Conservation (phyloP, 176 grass and related monocot genomes). For the Lolium rigidum region DNA sequence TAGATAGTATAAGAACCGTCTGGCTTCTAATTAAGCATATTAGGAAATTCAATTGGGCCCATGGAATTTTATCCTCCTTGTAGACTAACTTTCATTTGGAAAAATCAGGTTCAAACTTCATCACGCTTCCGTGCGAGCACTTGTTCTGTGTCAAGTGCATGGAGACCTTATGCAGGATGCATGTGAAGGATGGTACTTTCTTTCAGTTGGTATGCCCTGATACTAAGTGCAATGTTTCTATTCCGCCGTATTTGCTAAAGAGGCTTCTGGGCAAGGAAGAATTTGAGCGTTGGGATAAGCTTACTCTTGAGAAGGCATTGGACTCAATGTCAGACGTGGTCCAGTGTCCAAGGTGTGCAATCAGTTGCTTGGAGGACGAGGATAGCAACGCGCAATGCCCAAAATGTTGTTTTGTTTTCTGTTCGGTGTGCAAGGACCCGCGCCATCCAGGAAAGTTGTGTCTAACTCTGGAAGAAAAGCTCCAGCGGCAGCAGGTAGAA, state of each 20-base stretch:
- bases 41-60: neutral
- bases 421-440: conserved; percentile 54
- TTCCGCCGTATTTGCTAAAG: conserved; percentile 59
- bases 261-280: conserved; percentile 52
- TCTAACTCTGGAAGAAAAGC: conserved; percentile 1
- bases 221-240: conserved; percentile 45
- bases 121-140: conserved; percentile 42
- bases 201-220: conserved; percentile 62
- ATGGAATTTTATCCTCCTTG: neutral
- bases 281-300: conserved; percentile 65
- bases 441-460: conserved; percentile 44
- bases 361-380: conserved; percentile 64
- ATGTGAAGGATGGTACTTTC: conserved; percentile 51
- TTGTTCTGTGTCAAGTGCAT: conserved; percentile 39
- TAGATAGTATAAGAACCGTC: neutral
- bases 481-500: conserved; percentile 1
- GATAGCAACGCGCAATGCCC: conserved; percentile 57
- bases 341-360: conserved; percentile 62
- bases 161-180: conserved; percentile 53
- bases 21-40: neutral
- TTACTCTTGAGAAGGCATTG: conserved; percentile 63
- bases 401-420: conserved; percentile 63
- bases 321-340: conserved; percentile 61
- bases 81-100: conserved; percentile 12
- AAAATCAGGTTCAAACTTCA: conserved; percentile 51